A percentile compares a stretch with the other conserved stretches of the same genome.
Evolutionary conservation across 2,329 filamentous ascomycete species (phyloP).

Genomic region (Pestalotiopsis sp.): DNA sequence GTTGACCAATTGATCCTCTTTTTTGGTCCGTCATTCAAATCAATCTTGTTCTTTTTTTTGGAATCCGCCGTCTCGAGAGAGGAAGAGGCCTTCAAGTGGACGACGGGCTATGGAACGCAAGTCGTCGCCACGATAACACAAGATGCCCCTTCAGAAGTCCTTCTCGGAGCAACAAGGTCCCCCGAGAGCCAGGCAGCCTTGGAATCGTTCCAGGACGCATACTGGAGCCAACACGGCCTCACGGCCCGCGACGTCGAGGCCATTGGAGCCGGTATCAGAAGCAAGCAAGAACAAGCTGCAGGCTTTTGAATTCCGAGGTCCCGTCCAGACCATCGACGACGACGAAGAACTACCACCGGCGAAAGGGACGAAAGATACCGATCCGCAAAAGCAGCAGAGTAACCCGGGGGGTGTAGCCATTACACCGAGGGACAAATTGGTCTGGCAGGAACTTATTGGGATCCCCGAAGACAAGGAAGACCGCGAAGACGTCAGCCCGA

Average conservation of each 20-base stretch:
- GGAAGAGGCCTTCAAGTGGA: too few species aligned
- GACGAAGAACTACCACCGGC: slow-evolving; percentile 15
- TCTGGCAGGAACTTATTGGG: slow-evolving; percentile 62
- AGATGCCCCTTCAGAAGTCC: slow-evolving; percentile 44
- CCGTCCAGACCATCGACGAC: slow-evolving; percentile 24
- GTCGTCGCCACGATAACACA: slow-evolving; percentile 8
- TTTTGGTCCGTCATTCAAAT: neutral
- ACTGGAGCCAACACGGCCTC: slow-evolving; percentile 34
- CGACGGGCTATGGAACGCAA: neutral
- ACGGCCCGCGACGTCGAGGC: slow-evolving; percentile 27
- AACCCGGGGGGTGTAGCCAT: slow-evolving; percentile 32
- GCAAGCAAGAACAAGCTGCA: slow-evolving; percentile 64
- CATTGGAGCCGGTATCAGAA: slow-evolving; percentile 55
- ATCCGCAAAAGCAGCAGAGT: slow-evolving; percentile 11
- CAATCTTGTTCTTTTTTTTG: neutral
- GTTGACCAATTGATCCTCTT: neutral
- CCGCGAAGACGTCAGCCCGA: slow-evolving; percentile 55
- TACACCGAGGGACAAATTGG: slow-evolving; percentile 56
- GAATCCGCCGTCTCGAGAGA: neutral
- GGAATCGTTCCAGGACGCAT: slow-evolving; percentile 58
- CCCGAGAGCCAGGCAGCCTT: slow-evolving; percentile 39
- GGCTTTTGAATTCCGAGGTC: slow-evolving; percentile 55
- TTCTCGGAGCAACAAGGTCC: slow-evolving; percentile 41
- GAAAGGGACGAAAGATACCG: neutral
- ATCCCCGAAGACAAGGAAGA: slow-evolving; percentile 44